Base-by-base conservation (phyloP, 306 rosid genomes). In the Gleditsia sinensis region DNA sequence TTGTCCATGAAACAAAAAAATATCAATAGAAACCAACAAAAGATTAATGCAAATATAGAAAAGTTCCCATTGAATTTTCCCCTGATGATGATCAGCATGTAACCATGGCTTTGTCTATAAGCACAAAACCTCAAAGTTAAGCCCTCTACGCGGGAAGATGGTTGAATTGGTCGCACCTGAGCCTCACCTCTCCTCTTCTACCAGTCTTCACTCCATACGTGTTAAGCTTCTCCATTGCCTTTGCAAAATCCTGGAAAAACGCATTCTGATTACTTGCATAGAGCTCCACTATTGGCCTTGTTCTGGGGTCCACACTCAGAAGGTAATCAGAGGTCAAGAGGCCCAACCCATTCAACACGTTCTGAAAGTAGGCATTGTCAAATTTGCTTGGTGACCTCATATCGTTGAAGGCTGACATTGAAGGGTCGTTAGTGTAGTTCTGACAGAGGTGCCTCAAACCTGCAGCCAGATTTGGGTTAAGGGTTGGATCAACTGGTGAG, bases 401-500 rank as follows among this genome's bases (percentile, higher is more conserved):
- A 61, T 89, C 90, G 46, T 86, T 86, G 64, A 80, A 89, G 0
- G 94, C 91, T 1, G 89, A 76, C 88, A 84, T 84, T 0, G 74
- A 0, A 0, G 83, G 75, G 45, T 88, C 85, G 0, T 0, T 0
- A 0, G 80, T 75, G 80, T 84, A 84, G 59, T 88, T 88, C 1
- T 49, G 43, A 48, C 90, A 88, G 0, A 83, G 20, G 0, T 56
- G 3, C n/a, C 77, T 81, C 57, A 86, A 62, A 0, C 88, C 92
- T 0, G 23, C 59, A 0, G 78, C 92, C 7, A 74, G 49, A 3
- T 82, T 83, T 0, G 85, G 87, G 56, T 83, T 72, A 7, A 79
- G 28, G 14, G 84, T 10, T 0, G 90, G 93, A 11, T 88, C 93
- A 0, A 37, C 54, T 0, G 67, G 60, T 1, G 82, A 67, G 2